Conservation (phyloP, 163 green algal species). For the Chlamydomonas reinhardtii region DNA sequence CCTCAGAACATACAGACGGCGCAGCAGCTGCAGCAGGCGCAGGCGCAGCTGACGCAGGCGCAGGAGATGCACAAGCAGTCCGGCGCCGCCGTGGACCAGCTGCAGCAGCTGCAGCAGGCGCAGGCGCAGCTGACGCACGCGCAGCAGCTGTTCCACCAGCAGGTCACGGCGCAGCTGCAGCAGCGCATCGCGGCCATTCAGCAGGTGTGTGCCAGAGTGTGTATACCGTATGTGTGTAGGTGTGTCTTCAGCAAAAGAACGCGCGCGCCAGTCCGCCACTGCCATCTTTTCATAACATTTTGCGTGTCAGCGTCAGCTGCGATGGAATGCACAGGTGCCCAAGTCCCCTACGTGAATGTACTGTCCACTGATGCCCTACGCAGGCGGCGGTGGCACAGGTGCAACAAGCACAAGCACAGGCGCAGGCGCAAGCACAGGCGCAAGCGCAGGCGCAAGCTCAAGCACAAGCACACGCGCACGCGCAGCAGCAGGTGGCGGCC, state of each 20-base stretch:
- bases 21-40: constrained; percentile 43
- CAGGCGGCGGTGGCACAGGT: too few species aligned
- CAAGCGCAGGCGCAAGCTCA: neutral
- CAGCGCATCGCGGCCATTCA: neutral
- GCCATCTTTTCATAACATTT: too few species aligned
- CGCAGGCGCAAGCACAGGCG: constrained; percentile 5
- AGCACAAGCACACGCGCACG: neutral
- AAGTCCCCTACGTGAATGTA: too few species aligned
- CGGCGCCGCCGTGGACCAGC: constrained; percentile 5
- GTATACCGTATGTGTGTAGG: too few species aligned
- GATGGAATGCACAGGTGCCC: too few species aligned
- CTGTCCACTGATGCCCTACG: too few species aligned
- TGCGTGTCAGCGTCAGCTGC: too few species aligned
- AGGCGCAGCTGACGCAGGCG: constrained; percentile 35
- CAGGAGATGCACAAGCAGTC: constrained; percentile 41
- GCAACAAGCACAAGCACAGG: neutral
- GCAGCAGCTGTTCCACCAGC: constrained; percentile 44
- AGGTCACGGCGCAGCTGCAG: constrained; percentile 5
- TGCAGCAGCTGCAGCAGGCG: constrained; percentile 37
- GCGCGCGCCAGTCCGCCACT: too few species aligned
- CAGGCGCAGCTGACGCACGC: constrained; percentile 40
- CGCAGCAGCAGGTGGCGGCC: neutral
- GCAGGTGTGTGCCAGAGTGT: too few species aligned
- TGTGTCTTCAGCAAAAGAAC: too few species aligned
- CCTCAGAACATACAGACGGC: constrained; percentile 35